Evolutionary conservation across 176 grass and related monocot genomes (phyloP).

Genomic region (Pontederia crassipes): DNA sequence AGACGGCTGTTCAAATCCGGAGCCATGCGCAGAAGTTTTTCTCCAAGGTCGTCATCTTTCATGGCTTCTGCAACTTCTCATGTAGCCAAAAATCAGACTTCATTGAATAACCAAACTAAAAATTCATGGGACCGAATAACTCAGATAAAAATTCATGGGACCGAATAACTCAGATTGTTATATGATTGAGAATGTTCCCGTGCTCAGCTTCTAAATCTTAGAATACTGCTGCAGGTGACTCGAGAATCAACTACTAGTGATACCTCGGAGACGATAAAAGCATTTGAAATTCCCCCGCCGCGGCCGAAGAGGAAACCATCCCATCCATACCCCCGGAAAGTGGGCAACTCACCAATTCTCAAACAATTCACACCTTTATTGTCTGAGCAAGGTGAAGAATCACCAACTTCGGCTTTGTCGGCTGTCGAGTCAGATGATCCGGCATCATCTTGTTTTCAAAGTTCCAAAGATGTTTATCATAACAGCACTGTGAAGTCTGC

Average conservation of each 20-base stretch:
- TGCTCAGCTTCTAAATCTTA: neutral
- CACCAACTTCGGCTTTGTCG: neutral
- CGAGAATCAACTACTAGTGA: slow-evolving; percentile 9
- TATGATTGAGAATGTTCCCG: neutral
- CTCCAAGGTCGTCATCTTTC: slow-evolving; percentile 52
- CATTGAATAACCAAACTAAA: too few species aligned
- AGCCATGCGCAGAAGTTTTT: slow-evolving; percentile 99
- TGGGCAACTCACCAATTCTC: neutral
- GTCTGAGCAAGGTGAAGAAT: neutral
- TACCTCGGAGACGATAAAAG: neutral
- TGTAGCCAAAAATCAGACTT: too few species aligned
- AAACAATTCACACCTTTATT: neutral
- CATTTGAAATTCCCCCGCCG: slow-evolving; percentile 70
- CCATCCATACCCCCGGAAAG: slow-evolving; percentile 2
- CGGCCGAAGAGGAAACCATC: slow-evolving; percentile 73
- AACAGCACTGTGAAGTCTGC: neutral
- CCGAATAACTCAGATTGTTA: too few species aligned
- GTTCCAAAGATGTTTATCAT: neutral
- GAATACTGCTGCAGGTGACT: slow-evolving; percentile 29
- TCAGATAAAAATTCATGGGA: too few species aligned
- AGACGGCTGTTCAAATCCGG: slow-evolving; percentile 93
- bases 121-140: too few species aligned
- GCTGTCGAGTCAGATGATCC: neutral
- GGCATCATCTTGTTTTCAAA: neutral
- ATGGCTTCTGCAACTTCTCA: neutral